These are phyloP conservation scores for Flaveria bidentis DNA, from an alignment of 129 eudicot genomes.

Conservation along the genomic window DNA sequence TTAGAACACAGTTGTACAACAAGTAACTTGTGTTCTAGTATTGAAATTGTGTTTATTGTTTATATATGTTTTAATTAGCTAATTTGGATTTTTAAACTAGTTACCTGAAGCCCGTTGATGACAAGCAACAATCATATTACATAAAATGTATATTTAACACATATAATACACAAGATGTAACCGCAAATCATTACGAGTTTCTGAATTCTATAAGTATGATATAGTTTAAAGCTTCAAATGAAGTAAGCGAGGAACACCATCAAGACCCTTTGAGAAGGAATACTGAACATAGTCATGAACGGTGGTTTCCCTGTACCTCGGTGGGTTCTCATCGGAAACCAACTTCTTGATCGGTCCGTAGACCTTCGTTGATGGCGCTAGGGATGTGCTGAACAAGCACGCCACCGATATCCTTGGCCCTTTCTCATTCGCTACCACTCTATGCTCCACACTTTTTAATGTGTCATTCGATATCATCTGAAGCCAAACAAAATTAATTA, in stretches of 20 bases:
- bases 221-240: constrained; percentile 45
- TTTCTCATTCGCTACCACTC: constrained; percentile 41
- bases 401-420: constrained; percentile 61
- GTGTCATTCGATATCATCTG: constrained; percentile 60
- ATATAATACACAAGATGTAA: too few species aligned
- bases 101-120: too few species aligned
- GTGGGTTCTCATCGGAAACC: constrained; percentile 36
- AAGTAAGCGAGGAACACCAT: constrained; percentile 39
- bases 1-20: too few species aligned
- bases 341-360: constrained; percentile 37
- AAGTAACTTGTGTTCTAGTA: too few species aligned
- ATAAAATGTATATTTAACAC: too few species aligned
- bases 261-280: constrained; percentile 43
- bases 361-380: constrained; percentile 16
- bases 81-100: too few species aligned
- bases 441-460: constrained; percentile 50
- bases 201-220: neutral
- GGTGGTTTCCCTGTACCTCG: constrained; percentile 33
- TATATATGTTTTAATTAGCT: too few species aligned
- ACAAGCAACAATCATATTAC: too few species aligned
- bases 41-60: too few species aligned
- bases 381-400: constrained; percentile 36
- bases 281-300: constrained; percentile 23
- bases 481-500: too few species aligned
- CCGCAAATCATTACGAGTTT: neutral